Conservation (phyloP, 2,329 filamentous ascomycete genomes). For the Penicillium decumbens region DNA sequence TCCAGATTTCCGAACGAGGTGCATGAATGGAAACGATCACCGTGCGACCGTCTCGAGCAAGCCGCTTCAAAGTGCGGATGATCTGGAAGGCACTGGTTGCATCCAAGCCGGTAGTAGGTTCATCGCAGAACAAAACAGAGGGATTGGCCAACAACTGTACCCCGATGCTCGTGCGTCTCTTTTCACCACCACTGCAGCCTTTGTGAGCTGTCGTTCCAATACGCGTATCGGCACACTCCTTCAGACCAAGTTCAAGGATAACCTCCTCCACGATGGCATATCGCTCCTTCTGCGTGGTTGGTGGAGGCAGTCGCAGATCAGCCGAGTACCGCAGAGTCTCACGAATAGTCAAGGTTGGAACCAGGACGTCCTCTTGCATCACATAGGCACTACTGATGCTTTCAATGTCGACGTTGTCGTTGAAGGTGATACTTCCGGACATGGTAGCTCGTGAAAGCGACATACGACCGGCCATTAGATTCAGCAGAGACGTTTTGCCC, state of each 20-base stretch:
- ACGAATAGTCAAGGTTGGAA: slow-evolving; percentile 68
- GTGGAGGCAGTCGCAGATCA: slow-evolving; percentile 63
- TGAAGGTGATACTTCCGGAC: slow-evolving; percentile 58
- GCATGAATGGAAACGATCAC: slow-evolving; percentile 73
- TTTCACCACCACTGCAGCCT: slow-evolving; percentile 75
- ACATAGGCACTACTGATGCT: slow-evolving; percentile 49
- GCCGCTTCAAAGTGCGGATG: slow-evolving; percentile 62
- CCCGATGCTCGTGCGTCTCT: slow-evolving; percentile 69
- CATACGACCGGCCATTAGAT: slow-evolving; percentile 66
- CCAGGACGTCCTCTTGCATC: slow-evolving; percentile 69
- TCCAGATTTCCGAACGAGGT: slow-evolving; percentile 74
- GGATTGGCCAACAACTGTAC: slow-evolving; percentile 76
- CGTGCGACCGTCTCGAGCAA: slow-evolving; percentile 65
- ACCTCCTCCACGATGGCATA: slow-evolving; percentile 67
- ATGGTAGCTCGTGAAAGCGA: slow-evolving; percentile 50
- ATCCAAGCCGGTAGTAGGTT: slow-evolving; percentile 69
- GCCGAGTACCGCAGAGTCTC: slow-evolving; percentile 72
- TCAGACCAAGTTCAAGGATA: slow-evolving; percentile 68
- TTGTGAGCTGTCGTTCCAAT: slow-evolving; percentile 68
- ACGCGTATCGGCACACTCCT: slow-evolving; percentile 70
- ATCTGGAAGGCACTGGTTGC: slow-evolving; percentile 73
- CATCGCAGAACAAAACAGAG: slow-evolving; percentile 71
- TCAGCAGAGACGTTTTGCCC: slow-evolving; percentile 68
- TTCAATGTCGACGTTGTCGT: slow-evolving; percentile 52
- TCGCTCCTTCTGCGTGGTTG: slow-evolving; percentile 57